Conservation (phyloP, 768 basidiomycete genomes). For the Sutorius australiensis region DNA sequence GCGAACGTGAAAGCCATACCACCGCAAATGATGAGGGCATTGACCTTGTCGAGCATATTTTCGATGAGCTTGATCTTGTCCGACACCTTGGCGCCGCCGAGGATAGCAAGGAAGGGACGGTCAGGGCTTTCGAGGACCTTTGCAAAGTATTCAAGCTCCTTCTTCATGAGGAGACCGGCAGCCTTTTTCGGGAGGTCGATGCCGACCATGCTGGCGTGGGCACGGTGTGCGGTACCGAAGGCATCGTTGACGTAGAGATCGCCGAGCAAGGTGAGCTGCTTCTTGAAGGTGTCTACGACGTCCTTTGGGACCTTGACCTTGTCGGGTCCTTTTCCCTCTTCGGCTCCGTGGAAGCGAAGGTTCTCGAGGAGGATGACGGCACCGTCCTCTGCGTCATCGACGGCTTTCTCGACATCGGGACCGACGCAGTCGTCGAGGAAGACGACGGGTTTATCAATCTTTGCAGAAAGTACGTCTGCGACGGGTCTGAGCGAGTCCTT, state of each 20-base stretch:
- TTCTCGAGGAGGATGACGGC: conserved; percentile 92
- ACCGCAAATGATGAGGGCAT: conserved; percentile 94
- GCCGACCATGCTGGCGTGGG: conserved; percentile 98
- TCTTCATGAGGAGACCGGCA: conserved; percentile 95
- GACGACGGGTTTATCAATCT: conserved; percentile 55
- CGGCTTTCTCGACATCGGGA: conserved; percentile 73
- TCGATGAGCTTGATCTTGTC: conserved; percentile 99
- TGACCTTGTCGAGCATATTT: conserved; percentile 98
- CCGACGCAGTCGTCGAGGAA: conserved; percentile 89
- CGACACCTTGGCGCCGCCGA: conserved; percentile 97
- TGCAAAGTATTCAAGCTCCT: conserved; percentile 97
- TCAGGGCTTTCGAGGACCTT: conserved; percentile 95
- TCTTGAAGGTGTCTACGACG: conserved; percentile 78
- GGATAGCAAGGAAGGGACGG: conserved; percentile 94
- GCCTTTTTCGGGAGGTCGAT: conserved; percentile 89
- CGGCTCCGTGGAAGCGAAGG: conserved; percentile 96
- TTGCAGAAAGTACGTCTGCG: conserved; percentile 54
- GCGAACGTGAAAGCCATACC: conserved; percentile 99
- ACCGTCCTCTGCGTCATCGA: conserved; percentile 55
- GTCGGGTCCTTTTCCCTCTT: conserved; percentile 96
- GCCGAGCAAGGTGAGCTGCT: conserved; percentile 84
- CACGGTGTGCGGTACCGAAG: conserved; percentile 97
- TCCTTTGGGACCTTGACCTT: conserved; percentile 92
- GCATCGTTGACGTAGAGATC: conserved; percentile 99
- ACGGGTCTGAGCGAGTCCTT: conserved; percentile 93